phyloP scores from a whole-genome alignment of 2,329 filamentous ascomycete genomes.

The Malbranchea zuffiana region DNA sequence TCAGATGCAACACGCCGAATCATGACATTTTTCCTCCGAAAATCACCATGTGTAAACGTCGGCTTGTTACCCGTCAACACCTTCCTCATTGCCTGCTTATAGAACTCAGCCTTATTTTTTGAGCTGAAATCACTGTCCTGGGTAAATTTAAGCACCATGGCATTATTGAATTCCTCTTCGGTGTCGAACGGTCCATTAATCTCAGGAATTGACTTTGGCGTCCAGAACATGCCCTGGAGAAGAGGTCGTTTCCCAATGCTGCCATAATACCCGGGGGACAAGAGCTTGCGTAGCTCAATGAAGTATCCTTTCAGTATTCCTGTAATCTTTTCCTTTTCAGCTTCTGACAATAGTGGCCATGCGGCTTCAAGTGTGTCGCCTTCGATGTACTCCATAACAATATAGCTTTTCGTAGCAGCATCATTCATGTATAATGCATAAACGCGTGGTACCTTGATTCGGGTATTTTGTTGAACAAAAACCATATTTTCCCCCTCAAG shows the following conservation, averaged over 20 bases:
- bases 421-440: constrained; percentile 23
- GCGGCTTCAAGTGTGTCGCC: constrained; percentile 17
- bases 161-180: constrained; percentile 20
- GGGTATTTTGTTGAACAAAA: constrained; percentile 20
- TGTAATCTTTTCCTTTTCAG: constrained; percentile 19
- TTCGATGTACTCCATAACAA: constrained; percentile 24
- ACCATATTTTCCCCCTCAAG: constrained; percentile 27
- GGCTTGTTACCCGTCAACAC: constrained; percentile 18
- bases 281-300: constrained; percentile 19
- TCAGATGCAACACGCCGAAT: constrained; percentile 12
- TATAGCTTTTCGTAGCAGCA: constrained; percentile 19
- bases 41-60: constrained; percentile 24
- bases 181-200: constrained; percentile 23
- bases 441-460: constrained; percentile 22
- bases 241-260: constrained; percentile 19
- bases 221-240: constrained; percentile 23
- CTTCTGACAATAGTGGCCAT: constrained; percentile 16
- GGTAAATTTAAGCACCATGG: constrained; percentile 20
- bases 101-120: constrained; percentile 19
- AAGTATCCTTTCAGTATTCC: constrained; percentile 16
- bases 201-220: constrained; percentile 15
- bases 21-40: constrained; percentile 25
- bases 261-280: constrained; percentile 20
- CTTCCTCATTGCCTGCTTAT: constrained; percentile 18
- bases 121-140: constrained; percentile 12